phyloP scores from a whole-genome alignment of 2,329 filamentous ascomycete genomes.

The Clonostachys rosea region DNA sequence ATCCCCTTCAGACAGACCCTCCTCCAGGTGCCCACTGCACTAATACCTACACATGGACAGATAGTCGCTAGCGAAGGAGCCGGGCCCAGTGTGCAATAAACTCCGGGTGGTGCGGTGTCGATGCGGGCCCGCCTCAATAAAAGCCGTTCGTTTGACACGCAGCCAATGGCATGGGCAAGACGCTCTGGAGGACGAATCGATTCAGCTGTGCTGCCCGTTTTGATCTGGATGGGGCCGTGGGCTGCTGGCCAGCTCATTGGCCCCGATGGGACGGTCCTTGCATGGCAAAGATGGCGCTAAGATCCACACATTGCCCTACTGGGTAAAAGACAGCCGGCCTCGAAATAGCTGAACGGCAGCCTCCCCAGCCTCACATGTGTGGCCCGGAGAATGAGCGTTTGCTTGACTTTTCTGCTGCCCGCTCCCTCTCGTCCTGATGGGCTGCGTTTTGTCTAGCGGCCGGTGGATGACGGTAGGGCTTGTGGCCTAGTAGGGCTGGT shows the following conservation, averaged over 20 bases:
- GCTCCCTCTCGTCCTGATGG: constrained; percentile 1
- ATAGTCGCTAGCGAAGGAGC: too few species aligned
- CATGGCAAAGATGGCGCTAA: constrained; percentile 1
- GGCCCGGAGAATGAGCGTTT: not conserved
- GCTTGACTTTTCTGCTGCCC: not conserved
- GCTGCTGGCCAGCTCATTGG: not conserved
- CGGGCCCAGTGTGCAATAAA: too few species aligned
- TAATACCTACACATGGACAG: too few species aligned
- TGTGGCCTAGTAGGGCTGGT: constrained; percentile 1
- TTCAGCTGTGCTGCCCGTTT: not conserved
- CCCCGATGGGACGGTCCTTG: too few species aligned
- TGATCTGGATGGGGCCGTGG: not conserved
- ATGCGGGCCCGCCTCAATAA: too few species aligned
- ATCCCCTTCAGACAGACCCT: too few species aligned
- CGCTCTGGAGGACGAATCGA: not conserved
- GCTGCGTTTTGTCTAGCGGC: not conserved
- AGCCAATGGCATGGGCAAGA: not conserved
- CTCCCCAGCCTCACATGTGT: constrained; percentile 1
- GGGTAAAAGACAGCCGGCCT: not conserved
- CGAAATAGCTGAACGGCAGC: constrained; percentile 1
- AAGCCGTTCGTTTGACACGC: not conserved
- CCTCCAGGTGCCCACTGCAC: too few species aligned
- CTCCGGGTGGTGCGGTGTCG: too few species aligned
- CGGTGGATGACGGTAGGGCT: not conserved
- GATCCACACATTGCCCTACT: not conserved